phyloP scores from a whole-genome alignment of 139 green algal species.

The Tetradesmus obliquus region DNA sequence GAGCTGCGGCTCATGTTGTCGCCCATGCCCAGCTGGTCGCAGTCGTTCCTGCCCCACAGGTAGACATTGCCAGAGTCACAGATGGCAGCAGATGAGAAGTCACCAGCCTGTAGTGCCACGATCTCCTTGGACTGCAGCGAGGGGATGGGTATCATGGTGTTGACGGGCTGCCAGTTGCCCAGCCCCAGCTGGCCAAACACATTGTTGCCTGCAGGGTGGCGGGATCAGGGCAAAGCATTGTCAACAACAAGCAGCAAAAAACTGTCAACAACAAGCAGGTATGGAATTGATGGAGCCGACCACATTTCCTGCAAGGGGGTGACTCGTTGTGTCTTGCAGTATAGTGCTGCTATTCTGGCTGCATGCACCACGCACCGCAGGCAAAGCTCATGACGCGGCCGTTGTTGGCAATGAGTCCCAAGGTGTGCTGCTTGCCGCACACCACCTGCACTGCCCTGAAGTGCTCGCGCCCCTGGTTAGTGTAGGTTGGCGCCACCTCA shows the following conservation, averaged over 20 bases:
- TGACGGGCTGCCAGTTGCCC: conserved; percentile 56
- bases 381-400: conserved; percentile 62
- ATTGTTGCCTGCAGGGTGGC: conserved; percentile 64
- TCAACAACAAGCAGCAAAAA: background rate
- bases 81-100: conserved; percentile 77
- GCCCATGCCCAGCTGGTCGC: conserved; percentile 81
- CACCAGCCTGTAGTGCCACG: conserved; percentile 71
- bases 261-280: background rate
- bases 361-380: conserved; percentile 45
- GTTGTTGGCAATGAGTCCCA: conserved; percentile 64
- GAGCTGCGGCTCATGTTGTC: conserved; percentile 66
- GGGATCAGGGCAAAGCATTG: background rate
- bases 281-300: background rate
- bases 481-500: conserved; percentile 14
- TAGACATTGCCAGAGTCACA: conserved; percentile 67
- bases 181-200: conserved; percentile 84
- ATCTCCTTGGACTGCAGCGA: conserved; percentile 46
- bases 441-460: conserved; percentile 66
- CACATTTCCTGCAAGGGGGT: no score
- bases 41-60: conserved; percentile 82
- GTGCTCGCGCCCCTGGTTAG: background rate
- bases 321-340: no score
- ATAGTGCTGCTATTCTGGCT: background rate
- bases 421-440: conserved; percentile 69
- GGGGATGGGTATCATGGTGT: conserved; percentile 62